A percentile compares a stretch with the other conserved stretches of the same genome.
These are phyloP conservation scores for Trichophyton equinum DNA, from an alignment of 2,329 filamentous ascomycete species.

Conservation along the genomic window DNA sequence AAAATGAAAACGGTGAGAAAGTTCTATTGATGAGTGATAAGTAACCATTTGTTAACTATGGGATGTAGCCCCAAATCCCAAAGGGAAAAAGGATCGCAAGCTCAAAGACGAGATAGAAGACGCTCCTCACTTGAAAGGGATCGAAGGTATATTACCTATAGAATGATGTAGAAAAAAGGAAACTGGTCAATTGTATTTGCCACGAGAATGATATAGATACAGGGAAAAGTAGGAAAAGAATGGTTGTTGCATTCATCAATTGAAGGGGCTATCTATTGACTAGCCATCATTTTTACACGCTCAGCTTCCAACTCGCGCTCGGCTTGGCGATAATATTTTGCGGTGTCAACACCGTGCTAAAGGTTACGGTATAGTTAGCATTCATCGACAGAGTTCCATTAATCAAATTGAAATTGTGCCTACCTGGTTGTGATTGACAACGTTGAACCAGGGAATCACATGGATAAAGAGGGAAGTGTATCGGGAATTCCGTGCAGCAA, in stretches of 20 bases:
- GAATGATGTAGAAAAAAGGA: background rate
- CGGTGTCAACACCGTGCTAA: conserved; percentile 89
- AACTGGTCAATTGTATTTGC: conserved; percentile 2
- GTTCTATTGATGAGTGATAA: background rate
- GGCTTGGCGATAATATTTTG: conserved; percentile 94
- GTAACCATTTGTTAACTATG: background rate
- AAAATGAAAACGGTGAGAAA: conserved; percentile 68
- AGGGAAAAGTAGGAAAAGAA: background rate
- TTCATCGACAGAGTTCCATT: background rate
- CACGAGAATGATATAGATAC: conserved; percentile 8
- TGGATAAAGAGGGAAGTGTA: conserved; percentile 77
- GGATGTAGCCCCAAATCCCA: conserved; percentile 46
- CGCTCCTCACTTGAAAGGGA: background rate
- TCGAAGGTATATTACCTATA: background rate
- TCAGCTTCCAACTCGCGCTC: conserved; percentile 87
- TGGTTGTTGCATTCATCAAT: background rate
- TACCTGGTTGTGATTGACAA: conserved; percentile 80
- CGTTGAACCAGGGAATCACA: conserved; percentile 91
- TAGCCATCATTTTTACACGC: conserved; percentile 27
- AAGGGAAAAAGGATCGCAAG: conserved; percentile 51
- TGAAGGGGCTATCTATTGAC: background rate
- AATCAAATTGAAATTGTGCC: conserved; percentile 13
- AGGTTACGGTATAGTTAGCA: conserved; percentile 11
- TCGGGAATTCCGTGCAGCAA: conserved; percentile 81
- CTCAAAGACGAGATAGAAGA: conserved; percentile 45